Base-by-base conservation (phyloP, 1,139 yeast species). In the Magnusiomyces magnusii region DNA sequence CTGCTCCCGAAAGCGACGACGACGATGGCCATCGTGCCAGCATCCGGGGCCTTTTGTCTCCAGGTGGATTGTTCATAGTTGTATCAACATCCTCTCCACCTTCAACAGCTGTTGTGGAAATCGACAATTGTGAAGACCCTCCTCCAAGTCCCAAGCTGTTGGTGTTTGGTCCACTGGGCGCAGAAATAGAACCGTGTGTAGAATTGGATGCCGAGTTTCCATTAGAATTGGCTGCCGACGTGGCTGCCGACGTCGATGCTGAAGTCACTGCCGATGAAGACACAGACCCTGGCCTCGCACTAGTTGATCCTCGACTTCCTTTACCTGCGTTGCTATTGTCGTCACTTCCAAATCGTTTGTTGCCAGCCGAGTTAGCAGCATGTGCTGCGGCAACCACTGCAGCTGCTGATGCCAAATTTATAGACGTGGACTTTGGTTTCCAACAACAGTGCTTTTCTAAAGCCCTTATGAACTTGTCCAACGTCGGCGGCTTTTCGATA, bases 401-500 rank as follows among this genome's bases (percentile, higher is more conserved):
- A 7, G 24, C 54, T 2, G 54, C 54, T 2, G 54, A 21, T 19
- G 42, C 28, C 25, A 28, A 31, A 41, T 41, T 41, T n/a, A 41
- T 41, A 17, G 44, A 41, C 17, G 44, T 27, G 13, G 53, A 28
- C 57, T 55, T 61, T 2, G 69, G 69, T 54, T 58, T 66, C 76
- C 76, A 73, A n/a, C 59, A 57, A 57, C 76, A 73, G 42, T 63
- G 64, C 47, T 54, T 42, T 51, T 64, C 63, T 54, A 75, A 63
- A n/a, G 66, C 66, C 24, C 61, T 65, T 47, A 74, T 71, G 53
- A 85, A 67, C 60, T 80, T 78, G 47, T 71, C 74, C 55, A 71
- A 68, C 2, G 81, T 82, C 2, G 86, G 80, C 0, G 97, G 97
- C 69, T 87, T 88, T 67, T 87, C 95, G 49, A 91, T 72, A 2